Evolutionary conservation across 441 rosid species (phyloP).

Genomic region (Populus hybrid): DNA sequence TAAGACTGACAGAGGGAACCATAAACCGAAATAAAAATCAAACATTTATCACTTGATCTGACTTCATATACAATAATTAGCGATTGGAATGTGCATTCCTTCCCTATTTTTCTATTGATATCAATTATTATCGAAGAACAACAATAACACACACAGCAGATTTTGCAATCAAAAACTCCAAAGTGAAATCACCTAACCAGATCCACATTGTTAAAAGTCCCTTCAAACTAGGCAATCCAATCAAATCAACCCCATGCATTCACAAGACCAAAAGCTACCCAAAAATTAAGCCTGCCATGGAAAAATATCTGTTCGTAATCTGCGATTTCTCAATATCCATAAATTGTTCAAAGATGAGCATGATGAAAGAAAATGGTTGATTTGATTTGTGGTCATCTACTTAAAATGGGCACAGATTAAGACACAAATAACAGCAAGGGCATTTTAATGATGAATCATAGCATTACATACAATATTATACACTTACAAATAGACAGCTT

Average conservation of each 20-base stretch:
- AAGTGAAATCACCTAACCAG: neutral
- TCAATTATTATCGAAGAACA: neutral
- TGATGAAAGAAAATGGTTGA: neutral
- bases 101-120: neutral
- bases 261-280: slow-evolving; percentile 9
- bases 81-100: neutral
- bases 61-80: neutral
- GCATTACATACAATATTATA: neutral
- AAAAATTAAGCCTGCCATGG: neutral
- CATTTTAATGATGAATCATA: neutral
- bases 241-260: neutral
- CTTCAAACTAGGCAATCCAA: neutral
- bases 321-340: neutral
- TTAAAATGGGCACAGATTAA: neutral
- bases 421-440: neutral
- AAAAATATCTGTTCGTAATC: neutral
- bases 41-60: neutral
- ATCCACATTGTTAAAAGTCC: neutral
- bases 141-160: neutral
- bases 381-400: neutral
- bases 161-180: neutral
- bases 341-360: neutral
- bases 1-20: neutral
- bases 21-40: slow-evolving; percentile 1
- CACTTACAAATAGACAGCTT: neutral